Conservation (phyloP, 306 rosid species). For the Spatholobus suberectus region DNA sequence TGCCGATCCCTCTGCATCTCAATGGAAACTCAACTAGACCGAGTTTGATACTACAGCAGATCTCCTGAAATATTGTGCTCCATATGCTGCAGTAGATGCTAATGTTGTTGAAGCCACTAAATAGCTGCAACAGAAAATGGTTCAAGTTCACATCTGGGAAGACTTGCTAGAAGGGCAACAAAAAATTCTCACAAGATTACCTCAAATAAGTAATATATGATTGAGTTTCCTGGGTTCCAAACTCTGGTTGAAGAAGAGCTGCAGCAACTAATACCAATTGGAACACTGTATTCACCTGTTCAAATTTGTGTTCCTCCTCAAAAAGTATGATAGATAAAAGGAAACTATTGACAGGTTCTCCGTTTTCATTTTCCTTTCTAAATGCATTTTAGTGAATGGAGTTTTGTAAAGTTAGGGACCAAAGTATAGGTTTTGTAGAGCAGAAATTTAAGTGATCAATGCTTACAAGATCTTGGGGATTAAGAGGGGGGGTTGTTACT, state of each 20-base stretch:
- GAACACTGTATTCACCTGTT: slow-evolving; percentile 92
- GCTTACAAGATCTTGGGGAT: neutral
- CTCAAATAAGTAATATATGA: slow-evolving; percentile 69
- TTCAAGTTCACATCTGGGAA: slow-evolving; percentile 29
- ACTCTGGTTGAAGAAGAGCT: slow-evolving; percentile 91
- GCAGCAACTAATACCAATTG: slow-evolving; percentile 82
- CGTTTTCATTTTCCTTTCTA: neutral
- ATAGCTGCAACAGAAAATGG: slow-evolving; percentile 65
- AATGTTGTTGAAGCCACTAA: slow-evolving; percentile 88
- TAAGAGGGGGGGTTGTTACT: neutral
- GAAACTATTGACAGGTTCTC: neutral
- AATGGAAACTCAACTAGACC: slow-evolving; percentile 31
- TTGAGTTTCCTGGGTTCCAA: slow-evolving; percentile 80
- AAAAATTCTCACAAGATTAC: slow-evolving; percentile 43
- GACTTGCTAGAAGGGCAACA: slow-evolving; percentile 35
- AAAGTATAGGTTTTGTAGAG: neutral
- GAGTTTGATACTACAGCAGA: slow-evolving; percentile 30
- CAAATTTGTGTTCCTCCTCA: slow-evolving; percentile 28
- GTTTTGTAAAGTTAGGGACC: neutral
- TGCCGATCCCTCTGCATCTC: slow-evolving; percentile 3
- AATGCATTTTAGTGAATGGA: neutral
- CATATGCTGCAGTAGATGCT: slow-evolving; percentile 67
- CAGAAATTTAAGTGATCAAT: neutral
- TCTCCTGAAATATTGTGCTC: slow-evolving; percentile 59
- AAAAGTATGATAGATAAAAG: neutral